Evolutionary conservation across 2,329 filamentous ascomycete species (phyloP).

Genomic region (Talaromyces rugulosus): DNA sequence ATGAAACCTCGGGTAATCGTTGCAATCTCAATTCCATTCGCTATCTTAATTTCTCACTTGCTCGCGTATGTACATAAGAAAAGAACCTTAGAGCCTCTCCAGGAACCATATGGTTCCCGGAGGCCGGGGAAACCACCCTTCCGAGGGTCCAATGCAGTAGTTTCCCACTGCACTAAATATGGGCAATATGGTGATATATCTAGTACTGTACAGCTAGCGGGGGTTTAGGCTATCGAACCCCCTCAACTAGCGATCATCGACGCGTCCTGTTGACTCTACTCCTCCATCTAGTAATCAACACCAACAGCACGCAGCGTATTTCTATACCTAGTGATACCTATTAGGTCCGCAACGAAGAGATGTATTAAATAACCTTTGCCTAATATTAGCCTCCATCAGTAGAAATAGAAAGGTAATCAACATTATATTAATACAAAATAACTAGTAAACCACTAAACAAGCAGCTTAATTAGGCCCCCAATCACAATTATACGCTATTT

Average conservation of each 20-base stretch:
- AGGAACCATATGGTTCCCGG: no score
- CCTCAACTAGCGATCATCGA: constrained; percentile 9
- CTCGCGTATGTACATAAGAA: no score
- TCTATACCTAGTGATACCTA: constrained; percentile 26
- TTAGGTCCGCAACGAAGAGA: constrained; percentile 20
- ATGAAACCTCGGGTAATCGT: no score
- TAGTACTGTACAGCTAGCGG: no score
- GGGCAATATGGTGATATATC: no score
- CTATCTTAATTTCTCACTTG: no score
- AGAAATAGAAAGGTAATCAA: constrained; percentile 8
- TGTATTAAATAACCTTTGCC: constrained; percentile 19
- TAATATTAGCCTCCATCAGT: constrained; percentile 20
- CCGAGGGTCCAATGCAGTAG: no score
- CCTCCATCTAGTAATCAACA: constrained; percentile 7
- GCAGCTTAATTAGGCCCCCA: constrained; percentile 25
- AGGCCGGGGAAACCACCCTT: no score
- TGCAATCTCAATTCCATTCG: no score
- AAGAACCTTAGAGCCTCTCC: no score
- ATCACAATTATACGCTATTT: constrained; percentile 24
- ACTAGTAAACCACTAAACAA: constrained; percentile 21
- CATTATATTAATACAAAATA: constrained; percentile 17
- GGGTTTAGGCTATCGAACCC: not conserved
- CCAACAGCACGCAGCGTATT: constrained; percentile 17
- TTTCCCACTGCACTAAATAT: no score
- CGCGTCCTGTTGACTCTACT: constrained; percentile 7